A percentile compares a stretch with the other conserved stretches of the same genome.
Evolutionary conservation across 164 flowering plant genomes (phyloP).

Genomic region (Taxillus chinensis): DNA sequence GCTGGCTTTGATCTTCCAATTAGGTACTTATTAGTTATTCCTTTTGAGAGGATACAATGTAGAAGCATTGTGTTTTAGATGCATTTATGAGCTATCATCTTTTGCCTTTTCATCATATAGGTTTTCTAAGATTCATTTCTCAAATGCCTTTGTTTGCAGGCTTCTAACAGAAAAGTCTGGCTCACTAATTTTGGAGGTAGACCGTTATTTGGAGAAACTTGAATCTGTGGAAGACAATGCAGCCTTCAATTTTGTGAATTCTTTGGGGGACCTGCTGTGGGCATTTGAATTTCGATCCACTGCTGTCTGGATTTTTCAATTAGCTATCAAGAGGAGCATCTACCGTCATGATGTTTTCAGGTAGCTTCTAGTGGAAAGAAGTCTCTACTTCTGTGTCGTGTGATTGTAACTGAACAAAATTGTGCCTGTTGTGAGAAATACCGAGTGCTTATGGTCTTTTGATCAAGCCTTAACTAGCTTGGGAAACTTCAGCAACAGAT

Average conservation of each 20-base stretch:
- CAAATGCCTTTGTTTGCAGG: slow-evolving; percentile 28
- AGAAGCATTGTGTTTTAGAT: background rate
- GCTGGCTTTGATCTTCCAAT: slow-evolving; percentile 78
- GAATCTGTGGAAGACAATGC: slow-evolving; percentile 67
- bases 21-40: slow-evolving; percentile 31
- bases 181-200: slow-evolving; percentile 53
- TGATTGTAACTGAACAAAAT: no score
- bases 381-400: background rate
- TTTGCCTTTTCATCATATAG: background rate
- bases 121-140: background rate
- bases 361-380: slow-evolving; percentile 18
- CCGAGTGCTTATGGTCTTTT: no score
- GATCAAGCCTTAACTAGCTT: no score
- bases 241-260: slow-evolving; percentile 87
- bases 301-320: slow-evolving; percentile 91
- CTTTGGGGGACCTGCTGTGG: slow-evolving; percentile 83
- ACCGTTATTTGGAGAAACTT: slow-evolving; percentile 42
- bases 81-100: background rate
- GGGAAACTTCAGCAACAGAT: no score
- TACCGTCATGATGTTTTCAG: slow-evolving; percentile 69
- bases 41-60: background rate
- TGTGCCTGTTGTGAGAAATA: no score
- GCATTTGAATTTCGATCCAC: slow-evolving; percentile 92
- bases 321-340: slow-evolving; percentile 66
- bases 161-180: slow-evolving; percentile 60